Evolutionary conservation across 2,329 filamentous ascomycete species (phyloP).

Genomic region (Fusarium chlamydosporum): DNA sequence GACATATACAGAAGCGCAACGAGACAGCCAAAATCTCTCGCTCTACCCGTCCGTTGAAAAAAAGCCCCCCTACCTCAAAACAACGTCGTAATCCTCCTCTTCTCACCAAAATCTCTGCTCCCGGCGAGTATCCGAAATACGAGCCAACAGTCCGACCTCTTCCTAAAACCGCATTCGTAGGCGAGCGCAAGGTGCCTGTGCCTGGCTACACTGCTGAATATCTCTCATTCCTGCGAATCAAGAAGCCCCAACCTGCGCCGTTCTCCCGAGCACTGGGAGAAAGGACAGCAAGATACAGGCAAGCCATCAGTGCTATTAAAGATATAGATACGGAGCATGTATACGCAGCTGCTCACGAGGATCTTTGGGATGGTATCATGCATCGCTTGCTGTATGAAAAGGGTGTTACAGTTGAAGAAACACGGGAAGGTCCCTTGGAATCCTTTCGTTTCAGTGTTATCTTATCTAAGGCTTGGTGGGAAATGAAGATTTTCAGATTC

Average conservation of each 20-base stretch:
- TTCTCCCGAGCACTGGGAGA: slow-evolving; percentile 71
- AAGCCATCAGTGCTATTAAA: slow-evolving; percentile 57
- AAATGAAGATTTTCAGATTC: slow-evolving; percentile 52
- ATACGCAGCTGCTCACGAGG: slow-evolving; percentile 57
- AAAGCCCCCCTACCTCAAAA: slow-evolving; percentile 29
- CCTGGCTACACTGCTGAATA: slow-evolving; percentile 67
- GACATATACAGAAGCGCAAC: slow-evolving; percentile 57
- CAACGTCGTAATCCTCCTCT: slow-evolving; percentile 47
- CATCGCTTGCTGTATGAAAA: slow-evolving; percentile 46
- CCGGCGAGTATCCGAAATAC: slow-evolving; percentile 62
- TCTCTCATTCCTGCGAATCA: slow-evolving; percentile 75
- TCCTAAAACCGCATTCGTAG: slow-evolving; percentile 61
- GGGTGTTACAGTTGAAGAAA: slow-evolving; percentile 11
- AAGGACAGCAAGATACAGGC: slow-evolving; percentile 62
- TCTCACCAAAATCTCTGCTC: slow-evolving; percentile 54
- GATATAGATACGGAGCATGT: slow-evolving; percentile 58
- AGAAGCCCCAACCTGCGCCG: slow-evolving; percentile 73
- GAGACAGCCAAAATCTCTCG: slow-evolving; percentile 44
- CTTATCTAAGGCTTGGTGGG: slow-evolving; percentile 53
- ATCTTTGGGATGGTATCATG: slow-evolving; percentile 64
- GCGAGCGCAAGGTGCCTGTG: slow-evolving; percentile 65
- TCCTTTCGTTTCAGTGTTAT: slow-evolving; percentile 54
- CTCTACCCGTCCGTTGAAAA: slow-evolving; percentile 18
- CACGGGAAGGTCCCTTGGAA: slow-evolving; percentile 21
- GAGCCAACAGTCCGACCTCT: slow-evolving; percentile 62